These are phyloP conservation scores for Neoscytalidium dimidiatum DNA, from an alignment of 2,329 filamentous ascomycete genomes.

Conservation along the genomic window DNA sequence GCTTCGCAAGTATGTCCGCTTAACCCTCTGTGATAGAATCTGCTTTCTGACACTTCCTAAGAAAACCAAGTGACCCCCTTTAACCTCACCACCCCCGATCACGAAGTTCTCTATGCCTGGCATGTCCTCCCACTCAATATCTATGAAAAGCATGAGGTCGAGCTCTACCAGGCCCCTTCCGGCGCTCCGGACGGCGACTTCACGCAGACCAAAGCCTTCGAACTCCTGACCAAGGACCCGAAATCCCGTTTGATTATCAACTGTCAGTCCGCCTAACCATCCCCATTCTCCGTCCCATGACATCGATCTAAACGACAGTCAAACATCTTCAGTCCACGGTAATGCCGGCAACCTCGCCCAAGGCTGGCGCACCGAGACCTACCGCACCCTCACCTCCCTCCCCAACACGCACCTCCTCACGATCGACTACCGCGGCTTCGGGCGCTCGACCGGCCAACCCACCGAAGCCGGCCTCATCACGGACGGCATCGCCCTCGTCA, in stretches of 20 bases:
- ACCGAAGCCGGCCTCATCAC: constrained; percentile 57
- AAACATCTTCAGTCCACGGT: constrained; percentile 42
- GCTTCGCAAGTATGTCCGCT: constrained; percentile 69
- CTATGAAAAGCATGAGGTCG: constrained; percentile 70
- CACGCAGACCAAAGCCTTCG: constrained; percentile 50
- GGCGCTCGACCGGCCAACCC: constrained; percentile 54
- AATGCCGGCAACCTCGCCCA: constrained; percentile 88
- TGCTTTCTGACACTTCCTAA: constrained; percentile 37
- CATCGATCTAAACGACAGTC: constrained; percentile 20
- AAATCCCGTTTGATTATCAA: constrained; percentile 58
- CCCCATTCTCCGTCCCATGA: not conserved
- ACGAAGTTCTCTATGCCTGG: constrained; percentile 82
- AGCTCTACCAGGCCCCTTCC: constrained; percentile 47
- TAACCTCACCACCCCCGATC: constrained; percentile 71
- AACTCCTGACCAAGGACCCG: constrained; percentile 52
- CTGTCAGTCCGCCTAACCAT: constrained; percentile 36
- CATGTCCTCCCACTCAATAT: constrained; percentile 80
- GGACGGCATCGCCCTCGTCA: constrained; percentile 55
- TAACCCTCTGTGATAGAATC: not conserved
- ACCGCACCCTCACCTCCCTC: constrained; percentile 73
- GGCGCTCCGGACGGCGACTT: constrained; percentile 46
- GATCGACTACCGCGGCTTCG: constrained; percentile 66
- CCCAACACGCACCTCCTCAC: constrained; percentile 61
- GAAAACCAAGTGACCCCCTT: constrained; percentile 90
- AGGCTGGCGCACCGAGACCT: constrained; percentile 72